A percentile compares a stretch with the other conserved stretches of the same genome.
phyloP scores from a whole-genome alignment of 176 grass and related monocot genomes.

The Juncus inflexus region DNA sequence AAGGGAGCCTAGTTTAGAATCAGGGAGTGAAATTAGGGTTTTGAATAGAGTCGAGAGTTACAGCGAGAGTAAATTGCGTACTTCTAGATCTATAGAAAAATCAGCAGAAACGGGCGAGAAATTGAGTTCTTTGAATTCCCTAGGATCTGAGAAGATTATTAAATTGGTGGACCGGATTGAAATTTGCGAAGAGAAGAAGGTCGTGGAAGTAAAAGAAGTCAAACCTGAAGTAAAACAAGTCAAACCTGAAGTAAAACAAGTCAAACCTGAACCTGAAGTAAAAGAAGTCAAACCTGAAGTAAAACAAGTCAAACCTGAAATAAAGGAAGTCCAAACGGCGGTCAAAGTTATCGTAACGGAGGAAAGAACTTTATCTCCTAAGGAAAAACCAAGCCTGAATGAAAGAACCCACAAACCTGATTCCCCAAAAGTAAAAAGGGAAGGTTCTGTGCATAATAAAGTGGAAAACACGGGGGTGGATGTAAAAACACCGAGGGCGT shows the following conservation, averaged over 20 bases:
- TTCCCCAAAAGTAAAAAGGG: slow-evolving; percentile 44
- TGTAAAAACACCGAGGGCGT: slow-evolving; percentile 39
- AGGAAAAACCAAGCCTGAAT: slow-evolving; percentile 33
- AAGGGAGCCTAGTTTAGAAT: slow-evolving; percentile 7
- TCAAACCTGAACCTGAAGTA: no score
- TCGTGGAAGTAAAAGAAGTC: slow-evolving; percentile 53
- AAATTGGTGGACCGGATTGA: slow-evolving; percentile 40
- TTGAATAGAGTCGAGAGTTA: slow-evolving; percentile 7
- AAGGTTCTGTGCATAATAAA: slow-evolving; percentile 49
- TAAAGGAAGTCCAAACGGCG: slow-evolving; percentile 13
- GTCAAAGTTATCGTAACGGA: slow-evolving; percentile 62
- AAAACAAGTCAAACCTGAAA: no score
- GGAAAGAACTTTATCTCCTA: slow-evolving; percentile 36
- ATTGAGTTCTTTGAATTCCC: slow-evolving; percentile 17
- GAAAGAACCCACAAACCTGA: slow-evolving; percentile 47
- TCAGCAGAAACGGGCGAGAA: slow-evolving; percentile 4
- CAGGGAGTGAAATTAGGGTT: slow-evolving; percentile 7
- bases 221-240: slow-evolving; percentile 7
- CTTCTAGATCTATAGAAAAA: slow-evolving; percentile 11
- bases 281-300: no score
- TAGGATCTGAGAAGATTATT: slow-evolving; percentile 51
- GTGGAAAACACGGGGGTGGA: slow-evolving; percentile 33
- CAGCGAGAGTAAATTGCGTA: slow-evolving; percentile 14
- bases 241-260: neutral
- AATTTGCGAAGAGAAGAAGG: slow-evolving; percentile 91